phyloP scores from a whole-genome alignment of 352 stramenopile species.

The Globisporangium cederbergense region DNA sequence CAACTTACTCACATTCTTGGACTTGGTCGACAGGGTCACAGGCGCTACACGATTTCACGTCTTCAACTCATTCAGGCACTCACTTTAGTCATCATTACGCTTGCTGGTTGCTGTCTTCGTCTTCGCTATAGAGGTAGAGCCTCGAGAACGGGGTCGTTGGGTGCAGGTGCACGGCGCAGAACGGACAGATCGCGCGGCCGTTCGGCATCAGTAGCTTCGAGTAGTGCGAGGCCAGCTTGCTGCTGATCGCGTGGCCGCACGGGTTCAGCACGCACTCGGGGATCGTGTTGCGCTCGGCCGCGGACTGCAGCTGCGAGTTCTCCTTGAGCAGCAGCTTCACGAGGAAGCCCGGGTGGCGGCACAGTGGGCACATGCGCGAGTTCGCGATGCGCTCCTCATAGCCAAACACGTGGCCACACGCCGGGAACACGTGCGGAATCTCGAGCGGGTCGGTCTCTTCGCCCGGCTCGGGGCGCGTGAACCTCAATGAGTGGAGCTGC shows the following conservation, averaged over 20 bases:
- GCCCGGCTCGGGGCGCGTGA: constrained; percentile 32
- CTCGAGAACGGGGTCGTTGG: constrained; percentile 55
- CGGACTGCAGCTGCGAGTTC: constrained; percentile 66
- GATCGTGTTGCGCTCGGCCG: constrained; percentile 50
- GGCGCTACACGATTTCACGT: background rate
- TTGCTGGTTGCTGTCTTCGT: constrained; percentile 37
- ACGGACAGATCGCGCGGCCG: constrained; percentile 72
- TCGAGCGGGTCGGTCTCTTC: constrained; percentile 50
- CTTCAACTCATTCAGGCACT: background rate
- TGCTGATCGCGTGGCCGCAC: constrained; percentile 76
- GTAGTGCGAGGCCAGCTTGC: constrained; percentile 59
- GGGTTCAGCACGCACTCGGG: constrained; percentile 82
- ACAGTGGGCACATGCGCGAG: constrained; percentile 61
- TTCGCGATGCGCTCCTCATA: constrained; percentile 67
- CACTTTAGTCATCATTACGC: background rate
- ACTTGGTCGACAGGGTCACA: background rate
- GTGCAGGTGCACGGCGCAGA: constrained; percentile 74
- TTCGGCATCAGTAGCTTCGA: constrained; percentile 66
- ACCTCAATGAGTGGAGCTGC: constrained; percentile 64
- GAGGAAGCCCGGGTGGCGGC: constrained; percentile 53
- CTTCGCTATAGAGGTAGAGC: constrained; percentile 77
- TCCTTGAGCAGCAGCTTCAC: constrained; percentile 73
- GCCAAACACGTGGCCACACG: constrained; percentile 79
- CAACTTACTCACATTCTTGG: background rate
- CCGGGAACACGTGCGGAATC: constrained; percentile 70